phyloP scores from a whole-genome alignment of 2,329 filamentous ascomycete species.

The Sarocladium strictum region DNA sequence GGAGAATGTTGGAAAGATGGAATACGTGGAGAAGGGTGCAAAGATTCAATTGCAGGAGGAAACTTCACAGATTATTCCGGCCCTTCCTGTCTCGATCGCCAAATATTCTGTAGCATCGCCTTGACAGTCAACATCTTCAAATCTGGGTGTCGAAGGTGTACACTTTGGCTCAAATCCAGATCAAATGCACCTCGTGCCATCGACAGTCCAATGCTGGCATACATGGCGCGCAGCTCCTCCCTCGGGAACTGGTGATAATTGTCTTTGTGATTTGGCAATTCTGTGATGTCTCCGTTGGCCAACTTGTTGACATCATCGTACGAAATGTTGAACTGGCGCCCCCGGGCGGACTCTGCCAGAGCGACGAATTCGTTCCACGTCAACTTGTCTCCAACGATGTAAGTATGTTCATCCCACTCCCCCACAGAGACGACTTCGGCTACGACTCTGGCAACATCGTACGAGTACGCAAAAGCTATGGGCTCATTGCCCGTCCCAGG shows the following conservation, averaged over 20 bases:
- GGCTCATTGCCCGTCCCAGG: constrained; percentile 6
- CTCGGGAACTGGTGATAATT: neutral
- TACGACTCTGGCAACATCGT: constrained; percentile 2
- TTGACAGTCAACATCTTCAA: neutral
- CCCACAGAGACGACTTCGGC: neutral
- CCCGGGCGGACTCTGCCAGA: neutral
- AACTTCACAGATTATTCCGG: neutral
- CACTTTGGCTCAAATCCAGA: neutral
- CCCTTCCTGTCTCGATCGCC: neutral
- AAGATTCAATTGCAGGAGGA: too few species aligned
- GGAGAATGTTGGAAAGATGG: too few species aligned
- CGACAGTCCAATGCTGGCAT: neutral
- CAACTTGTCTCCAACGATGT: constrained; percentile 3
- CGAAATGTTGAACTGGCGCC: constrained; percentile 1
- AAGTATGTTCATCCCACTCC: neutral
- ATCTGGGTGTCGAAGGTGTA: neutral
- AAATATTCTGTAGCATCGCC: neutral
- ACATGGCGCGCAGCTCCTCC: neutral
- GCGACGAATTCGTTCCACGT: constrained; percentile 10
- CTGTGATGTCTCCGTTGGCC: neutral
- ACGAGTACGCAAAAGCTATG: neutral
- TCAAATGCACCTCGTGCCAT: neutral
- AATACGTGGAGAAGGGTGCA: too few species aligned
- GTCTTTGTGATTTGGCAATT: neutral
- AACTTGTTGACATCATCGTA: constrained; percentile 4